These are phyloP conservation scores for Reticulascus tulasneorum DNA, from an alignment of 2,329 filamentous ascomycete species.

Conservation along the genomic window DNA sequence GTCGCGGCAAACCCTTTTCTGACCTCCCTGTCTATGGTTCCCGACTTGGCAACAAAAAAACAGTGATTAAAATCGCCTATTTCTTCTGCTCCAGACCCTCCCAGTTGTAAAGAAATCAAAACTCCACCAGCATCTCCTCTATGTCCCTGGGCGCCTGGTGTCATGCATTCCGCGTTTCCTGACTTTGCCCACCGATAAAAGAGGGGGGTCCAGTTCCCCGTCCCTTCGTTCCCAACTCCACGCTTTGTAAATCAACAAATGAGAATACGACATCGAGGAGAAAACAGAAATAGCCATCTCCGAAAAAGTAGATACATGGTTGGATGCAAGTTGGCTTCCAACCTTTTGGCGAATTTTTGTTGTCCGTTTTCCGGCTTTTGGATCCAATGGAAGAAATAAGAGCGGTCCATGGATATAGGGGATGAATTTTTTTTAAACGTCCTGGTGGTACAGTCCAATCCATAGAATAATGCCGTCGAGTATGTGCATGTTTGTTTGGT, in stretches of 20 bases:
- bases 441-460: no score
- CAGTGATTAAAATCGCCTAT: slow-evolving; percentile 9
- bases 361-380: slow-evolving; percentile 1
- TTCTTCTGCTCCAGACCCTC: not conserved
- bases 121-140: slow-evolving; percentile 10
- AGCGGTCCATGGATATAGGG: no score
- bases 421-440: no score
- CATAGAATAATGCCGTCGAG: no score
- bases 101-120: slow-evolving; percentile 4
- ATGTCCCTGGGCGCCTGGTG: slow-evolving; percentile 8
- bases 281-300: slow-evolving; percentile 9
- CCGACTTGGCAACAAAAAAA: slow-evolving; percentile 8
- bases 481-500: no score
- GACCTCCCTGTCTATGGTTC: no score
- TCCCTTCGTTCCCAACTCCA: slow-evolving; percentile 12
- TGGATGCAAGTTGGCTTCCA: not conserved
- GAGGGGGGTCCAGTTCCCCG: not conserved
- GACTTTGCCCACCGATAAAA: not conserved
- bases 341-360: not conserved
- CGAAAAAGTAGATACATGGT: slow-evolving; percentile 1
- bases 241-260: slow-evolving; percentile 10
- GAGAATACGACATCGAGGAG: slow-evolving; percentile 2
- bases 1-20: slow-evolving; percentile 3
- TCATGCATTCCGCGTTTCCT: slow-evolving; percentile 8
- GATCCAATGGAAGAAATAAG: no score